Conservation (phyloP, 2,329 filamentous ascomycete species). For the Ophiostoma sp. region DNA sequence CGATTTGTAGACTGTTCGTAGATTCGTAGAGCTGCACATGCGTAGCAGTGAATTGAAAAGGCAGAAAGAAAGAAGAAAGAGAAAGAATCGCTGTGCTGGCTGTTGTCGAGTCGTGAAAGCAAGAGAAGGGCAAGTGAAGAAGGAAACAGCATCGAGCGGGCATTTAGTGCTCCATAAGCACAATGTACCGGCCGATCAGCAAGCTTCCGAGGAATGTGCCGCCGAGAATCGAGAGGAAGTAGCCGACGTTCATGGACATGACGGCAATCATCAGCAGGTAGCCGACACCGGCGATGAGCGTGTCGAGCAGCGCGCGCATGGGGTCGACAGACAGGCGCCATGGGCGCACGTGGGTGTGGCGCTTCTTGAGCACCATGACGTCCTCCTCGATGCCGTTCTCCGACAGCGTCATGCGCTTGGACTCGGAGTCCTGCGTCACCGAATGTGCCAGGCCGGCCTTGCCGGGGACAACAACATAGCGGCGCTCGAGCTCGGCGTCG, state of each 20-base stretch:
- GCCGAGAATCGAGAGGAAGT: constrained; percentile 67
- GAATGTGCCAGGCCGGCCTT: constrained; percentile 54
- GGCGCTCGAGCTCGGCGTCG: constrained; percentile 63
- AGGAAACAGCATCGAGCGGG: neutral
- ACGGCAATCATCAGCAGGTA: constrained; percentile 93
- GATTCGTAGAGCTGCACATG: neutral
- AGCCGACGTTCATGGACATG: constrained; percentile 78
- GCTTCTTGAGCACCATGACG: constrained; percentile 65
- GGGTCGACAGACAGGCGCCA: constrained; percentile 80
- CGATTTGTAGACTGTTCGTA: neutral
- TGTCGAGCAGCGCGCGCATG: constrained; percentile 64
- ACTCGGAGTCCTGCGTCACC: constrained; percentile 53
- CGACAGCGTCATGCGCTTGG: constrained; percentile 57
- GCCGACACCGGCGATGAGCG: constrained; percentile 66
- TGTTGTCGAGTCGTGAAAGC: neutral
- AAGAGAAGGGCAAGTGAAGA: neutral
- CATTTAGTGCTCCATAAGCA: constrained; percentile 44
- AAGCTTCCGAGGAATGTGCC: constrained; percentile 84
- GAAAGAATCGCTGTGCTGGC: neutral
- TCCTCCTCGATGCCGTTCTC: constrained; percentile 76
- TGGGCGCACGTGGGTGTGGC: constrained; percentile 50
- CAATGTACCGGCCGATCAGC: constrained; percentile 63
- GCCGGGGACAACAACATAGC: constrained; percentile 70
- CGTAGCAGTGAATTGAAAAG: neutral
- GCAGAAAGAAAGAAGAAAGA: constrained; percentile 5